phyloP scores from a whole-genome alignment of 768 basidiomycete species.

The Udeniomyces megalosporus region DNA sequence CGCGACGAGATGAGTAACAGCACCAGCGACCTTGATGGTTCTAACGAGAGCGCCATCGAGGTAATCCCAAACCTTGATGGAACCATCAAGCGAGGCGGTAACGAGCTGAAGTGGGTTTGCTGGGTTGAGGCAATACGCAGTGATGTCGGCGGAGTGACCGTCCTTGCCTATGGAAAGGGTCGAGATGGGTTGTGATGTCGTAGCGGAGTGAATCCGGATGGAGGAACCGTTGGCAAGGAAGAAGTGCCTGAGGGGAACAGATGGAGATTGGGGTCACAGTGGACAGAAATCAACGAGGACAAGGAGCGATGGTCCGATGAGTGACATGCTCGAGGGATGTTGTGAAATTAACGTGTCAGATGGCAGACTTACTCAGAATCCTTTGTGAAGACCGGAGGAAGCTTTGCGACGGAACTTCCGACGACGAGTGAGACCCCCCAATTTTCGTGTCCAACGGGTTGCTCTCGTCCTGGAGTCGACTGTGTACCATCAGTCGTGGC shows the following conservation, averaged over 20 bases:
- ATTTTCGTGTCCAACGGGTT: background rate
- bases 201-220: constrained; percentile 10
- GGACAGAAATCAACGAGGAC: background rate
- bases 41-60: constrained; percentile 64
- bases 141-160: constrained; percentile 42
- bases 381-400: constrained; percentile 6
- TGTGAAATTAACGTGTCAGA: background rate
- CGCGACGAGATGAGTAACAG: constrained; percentile 27
- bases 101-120: constrained; percentile 79
- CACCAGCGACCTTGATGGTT: constrained; percentile 51
- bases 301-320: background rate
- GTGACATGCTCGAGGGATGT: background rate
- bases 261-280: background rate
- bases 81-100: constrained; percentile 69
- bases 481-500: too few relatives aligned
- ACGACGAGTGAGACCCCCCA: constrained; percentile 5
- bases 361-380: background rate
- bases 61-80: constrained; percentile 82
- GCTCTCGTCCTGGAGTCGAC: too few relatives aligned
- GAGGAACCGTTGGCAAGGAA: constrained; percentile 3
- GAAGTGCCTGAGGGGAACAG: background rate
- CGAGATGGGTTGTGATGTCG: constrained; percentile 6
- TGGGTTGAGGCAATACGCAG: constrained; percentile 60
- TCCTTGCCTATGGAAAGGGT: constrained; percentile 22
- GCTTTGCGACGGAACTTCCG: constrained; percentile 2